phyloP scores from a whole-genome alignment of 176 grass and related monocot species.

The Hsuehochloa calcarea region DNA sequence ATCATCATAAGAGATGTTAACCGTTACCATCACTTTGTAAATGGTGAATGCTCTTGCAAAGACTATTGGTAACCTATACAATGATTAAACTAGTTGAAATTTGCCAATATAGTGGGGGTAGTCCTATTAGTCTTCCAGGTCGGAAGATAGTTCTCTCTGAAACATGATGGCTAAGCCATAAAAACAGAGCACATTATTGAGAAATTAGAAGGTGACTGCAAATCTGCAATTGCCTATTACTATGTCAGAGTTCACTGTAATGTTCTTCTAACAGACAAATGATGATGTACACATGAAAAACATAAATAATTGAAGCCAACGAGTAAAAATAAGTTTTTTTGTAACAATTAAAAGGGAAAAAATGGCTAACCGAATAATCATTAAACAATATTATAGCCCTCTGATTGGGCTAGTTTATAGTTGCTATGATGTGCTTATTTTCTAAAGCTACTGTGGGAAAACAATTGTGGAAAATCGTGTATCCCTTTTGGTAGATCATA shows the following conservation, averaged over 20 bases:
- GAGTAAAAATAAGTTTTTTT: too few relatives aligned
- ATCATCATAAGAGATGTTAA: slow-evolving; percentile 90
- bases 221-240: not conserved
- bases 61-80: slow-evolving; percentile 48
- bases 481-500: too few relatives aligned
- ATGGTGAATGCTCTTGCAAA: slow-evolving; percentile 80
- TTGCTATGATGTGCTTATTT: too few relatives aligned
- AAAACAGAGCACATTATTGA: not conserved
- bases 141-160: not conserved
- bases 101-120: not conserved
- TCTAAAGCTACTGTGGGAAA: too few relatives aligned
- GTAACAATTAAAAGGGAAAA: too few relatives aligned
- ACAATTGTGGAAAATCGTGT: too few relatives aligned
- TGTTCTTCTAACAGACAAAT: too few relatives aligned
- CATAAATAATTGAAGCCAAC: too few relatives aligned
- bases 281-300: too few relatives aligned
- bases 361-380: too few relatives aligned
- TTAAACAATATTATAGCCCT: too few relatives aligned
- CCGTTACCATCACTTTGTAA: slow-evolving; percentile 66
- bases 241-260: not conserved
- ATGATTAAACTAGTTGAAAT: not conserved
- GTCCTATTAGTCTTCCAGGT: not conserved
- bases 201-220: not conserved
- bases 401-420: too few relatives aligned
- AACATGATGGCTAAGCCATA: not conserved